Conservation (phyloP, 306 rosid genomes). For the Medicago truncatula region MtrunA17r5.0-ANR NC_053049.1:31510501-31511000, state of each 20-base stretch:
- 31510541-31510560: not conserved
- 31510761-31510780: not conserved
- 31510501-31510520: not conserved
- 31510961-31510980: not conserved
- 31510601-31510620: not conserved
- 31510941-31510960: not conserved
- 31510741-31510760: not conserved
- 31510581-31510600: not conserved
- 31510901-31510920: not conserved
- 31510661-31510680: not conserved
- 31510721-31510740: not conserved
- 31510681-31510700: not conserved
- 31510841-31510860: not conserved
- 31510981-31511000: slow-evolving; percentile 1
- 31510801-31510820: not conserved
- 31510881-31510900: slow-evolving; percentile 1
- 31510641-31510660: not conserved
- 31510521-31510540: not conserved
- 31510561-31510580: not conserved
- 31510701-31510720: not conserved
- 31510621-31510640: too few species aligned
- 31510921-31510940: not conserved
- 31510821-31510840: not conserved
- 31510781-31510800: not conserved
- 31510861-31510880: not conserved